phyloP scores from a whole-genome alignment of 768 basidiomycete genomes.

The Lactarius sanguifluus region DNA sequence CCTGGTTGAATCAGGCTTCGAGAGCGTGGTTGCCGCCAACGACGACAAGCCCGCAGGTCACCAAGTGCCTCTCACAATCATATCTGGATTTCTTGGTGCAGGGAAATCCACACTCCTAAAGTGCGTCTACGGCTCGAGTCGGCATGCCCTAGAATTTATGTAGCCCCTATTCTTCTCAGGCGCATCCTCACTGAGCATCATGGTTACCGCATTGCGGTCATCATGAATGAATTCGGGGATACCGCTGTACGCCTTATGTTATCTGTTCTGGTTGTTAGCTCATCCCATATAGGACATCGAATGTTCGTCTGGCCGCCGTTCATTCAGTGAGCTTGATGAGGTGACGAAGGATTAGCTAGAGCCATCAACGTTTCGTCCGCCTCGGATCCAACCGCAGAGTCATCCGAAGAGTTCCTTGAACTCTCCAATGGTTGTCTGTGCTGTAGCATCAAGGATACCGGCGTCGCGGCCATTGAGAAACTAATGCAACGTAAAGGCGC shows the following conservation, averaged over 20 bases:
- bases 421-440: constrained; percentile 97
- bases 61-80: constrained; percentile 84
- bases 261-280: constrained; percentile 22
- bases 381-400: constrained; percentile 59
- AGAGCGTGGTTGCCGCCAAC: neutral
- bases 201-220: constrained; percentile 95
- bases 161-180: constrained; percentile 38
- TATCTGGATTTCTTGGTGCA: constrained; percentile 92
- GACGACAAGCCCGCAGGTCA: constrained; percentile 16
- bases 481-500: constrained; percentile 82
- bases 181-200: constrained; percentile 91
- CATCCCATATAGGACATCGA: constrained; percentile 74
- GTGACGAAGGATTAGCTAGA: constrained; percentile 54
- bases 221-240: constrained; percentile 98
- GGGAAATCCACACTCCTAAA: constrained; percentile 93
- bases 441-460: constrained; percentile 94
- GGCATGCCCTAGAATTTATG: neutral
- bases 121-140: constrained; percentile 42
- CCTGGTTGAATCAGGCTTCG: constrained; percentile 13
- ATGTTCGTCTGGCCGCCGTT: constrained; percentile 48
- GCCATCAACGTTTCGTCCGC: constrained; percentile 77
- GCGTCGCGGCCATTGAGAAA: constrained; percentile 91
- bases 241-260: constrained; percentile 63
- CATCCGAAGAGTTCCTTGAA: constrained; percentile 85
- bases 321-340: constrained; percentile 1